These are phyloP conservation scores for Lactuca sativa DNA, from an alignment of 129 eudicot genomes.

Conservation along the genomic window DNA sequence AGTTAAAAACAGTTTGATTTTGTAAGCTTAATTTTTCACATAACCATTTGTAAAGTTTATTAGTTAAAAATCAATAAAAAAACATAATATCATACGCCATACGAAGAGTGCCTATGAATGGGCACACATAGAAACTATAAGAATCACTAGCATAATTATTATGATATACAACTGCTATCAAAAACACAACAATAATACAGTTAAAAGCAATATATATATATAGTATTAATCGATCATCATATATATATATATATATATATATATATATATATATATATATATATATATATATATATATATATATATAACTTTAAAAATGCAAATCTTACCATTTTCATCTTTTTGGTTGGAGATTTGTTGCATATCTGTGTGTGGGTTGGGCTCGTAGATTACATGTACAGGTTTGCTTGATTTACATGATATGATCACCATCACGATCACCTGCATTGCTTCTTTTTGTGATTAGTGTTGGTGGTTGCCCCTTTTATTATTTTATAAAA, in stretches of 20 bases:
- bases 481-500: not conserved
- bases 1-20: not conserved
- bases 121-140: slow-evolving; percentile 6
- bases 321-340: slow-evolving; percentile 16
- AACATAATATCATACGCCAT: not conserved
- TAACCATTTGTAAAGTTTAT: not conserved
- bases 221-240: slow-evolving; percentile 18
- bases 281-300: slow-evolving; percentile 15
- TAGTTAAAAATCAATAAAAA: not conserved
- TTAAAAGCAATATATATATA: slow-evolving; percentile 7
- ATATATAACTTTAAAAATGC: not conserved
- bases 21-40: not conserved
- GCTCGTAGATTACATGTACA: slow-evolving; percentile 22
- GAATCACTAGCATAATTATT: not conserved
- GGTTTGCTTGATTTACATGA: slow-evolving; percentile 29
- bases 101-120: not conserved
- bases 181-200: slow-evolving; percentile 1
- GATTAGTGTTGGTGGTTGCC: slow-evolving; percentile 32
- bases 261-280: too few species aligned
- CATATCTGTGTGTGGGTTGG: slow-evolving; percentile 14
- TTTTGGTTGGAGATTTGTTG: slow-evolving; percentile 12
- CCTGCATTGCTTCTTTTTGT: slow-evolving; percentile 49
- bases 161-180: slow-evolving; percentile 25
- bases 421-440: slow-evolving; percentile 34
- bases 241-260: too few species aligned